Evolutionary conservation across 371 early-diverging fungal species (phyloP).

Genomic region (Mortierella sp.): DNA sequence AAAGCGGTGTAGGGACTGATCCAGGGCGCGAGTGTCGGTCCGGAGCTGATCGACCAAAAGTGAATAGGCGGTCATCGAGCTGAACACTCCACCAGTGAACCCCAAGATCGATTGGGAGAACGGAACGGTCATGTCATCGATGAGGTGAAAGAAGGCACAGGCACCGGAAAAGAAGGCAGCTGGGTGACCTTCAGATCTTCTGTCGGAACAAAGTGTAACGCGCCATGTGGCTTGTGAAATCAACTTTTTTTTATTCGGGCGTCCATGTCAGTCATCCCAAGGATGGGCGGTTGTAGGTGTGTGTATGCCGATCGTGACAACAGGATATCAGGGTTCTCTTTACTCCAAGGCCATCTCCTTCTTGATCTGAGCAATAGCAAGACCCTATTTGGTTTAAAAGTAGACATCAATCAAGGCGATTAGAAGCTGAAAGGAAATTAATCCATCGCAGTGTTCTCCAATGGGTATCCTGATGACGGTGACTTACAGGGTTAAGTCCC

Average conservation of each 20-base stretch:
- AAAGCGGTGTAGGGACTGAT: constrained; percentile 29
- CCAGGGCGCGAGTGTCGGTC: constrained; percentile 26
- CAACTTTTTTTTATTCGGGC: not conserved
- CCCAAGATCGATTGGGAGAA: constrained; percentile 53
- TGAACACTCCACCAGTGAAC: constrained; percentile 51
- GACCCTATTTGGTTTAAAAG: constrained; percentile 56
- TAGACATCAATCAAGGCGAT: not conserved
- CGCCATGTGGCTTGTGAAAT: not conserved
- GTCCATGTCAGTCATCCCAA: no score
- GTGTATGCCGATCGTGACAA: constrained; percentile 1
- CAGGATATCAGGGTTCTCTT: not conserved
- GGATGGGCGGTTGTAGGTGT: not conserved
- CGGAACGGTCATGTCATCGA: constrained; percentile 51
- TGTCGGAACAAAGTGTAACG: not conserved
- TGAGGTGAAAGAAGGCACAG: not conserved
- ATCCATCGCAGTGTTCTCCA: no score
- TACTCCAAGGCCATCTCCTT: constrained; percentile 89
- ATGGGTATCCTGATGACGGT: no score
- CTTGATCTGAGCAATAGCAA: constrained; percentile 97
- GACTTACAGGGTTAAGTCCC: constrained; percentile 87
- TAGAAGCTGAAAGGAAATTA: not conserved
- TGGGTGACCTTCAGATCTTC: not conserved
- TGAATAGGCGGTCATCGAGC: constrained; percentile 46
- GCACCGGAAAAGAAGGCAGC: not conserved
- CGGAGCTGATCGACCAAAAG: constrained; percentile 38